Evolutionary conservation across 2,329 filamentous ascomycete genomes (phyloP).

Genomic region (Monilinia aucupariae): DNA sequence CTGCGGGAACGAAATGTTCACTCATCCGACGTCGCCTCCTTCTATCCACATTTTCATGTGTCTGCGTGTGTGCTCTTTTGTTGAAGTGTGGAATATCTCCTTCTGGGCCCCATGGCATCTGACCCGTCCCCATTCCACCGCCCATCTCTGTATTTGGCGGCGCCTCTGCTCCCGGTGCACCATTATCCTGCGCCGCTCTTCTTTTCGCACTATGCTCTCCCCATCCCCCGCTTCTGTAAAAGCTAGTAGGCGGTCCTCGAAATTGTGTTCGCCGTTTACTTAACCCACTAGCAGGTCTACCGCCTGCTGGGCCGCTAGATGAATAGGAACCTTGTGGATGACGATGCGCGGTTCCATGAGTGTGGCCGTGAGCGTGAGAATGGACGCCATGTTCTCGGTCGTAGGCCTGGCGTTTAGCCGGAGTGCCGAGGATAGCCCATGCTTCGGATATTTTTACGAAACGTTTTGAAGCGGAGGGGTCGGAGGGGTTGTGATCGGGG

Average conservation of each 20-base stretch:
- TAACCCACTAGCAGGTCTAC: conserved; percentile 74
- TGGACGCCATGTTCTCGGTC: conserved; percentile 56
- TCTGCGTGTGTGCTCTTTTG: conserved; percentile 63
- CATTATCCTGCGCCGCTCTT: conserved; percentile 42
- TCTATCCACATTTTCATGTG: conserved; percentile 48
- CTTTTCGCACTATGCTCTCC: conserved; percentile 58
- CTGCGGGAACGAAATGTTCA: conserved; percentile 30
- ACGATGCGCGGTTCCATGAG: conserved; percentile 22
- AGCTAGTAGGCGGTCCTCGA: conserved; percentile 80
- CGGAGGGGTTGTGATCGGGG: conserved; percentile 78
- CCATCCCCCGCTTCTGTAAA: conserved; percentile 79
- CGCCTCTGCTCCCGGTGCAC: conserved; percentile 20
- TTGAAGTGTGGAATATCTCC: conserved; percentile 74
- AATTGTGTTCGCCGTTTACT: conserved; percentile 71
- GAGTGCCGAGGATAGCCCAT: conserved; percentile 68
- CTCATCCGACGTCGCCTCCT: conserved; percentile 33
- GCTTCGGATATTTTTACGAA: conserved; percentile 83
- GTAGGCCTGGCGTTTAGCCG: conserved; percentile 71
- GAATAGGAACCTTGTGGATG: conserved; percentile 47
- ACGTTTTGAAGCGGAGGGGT: conserved; percentile 64
- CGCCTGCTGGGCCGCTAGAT: conserved; percentile 59
- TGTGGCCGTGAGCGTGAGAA: background rate
- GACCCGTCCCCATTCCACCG: conserved; percentile 56
- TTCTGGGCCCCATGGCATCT: conserved; percentile 42
- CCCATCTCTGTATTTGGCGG: conserved; percentile 30